Evolutionary conservation across 306 rosid genomes (phyloP), one percentile per base, ranked within the genome.

Genomic region (Malus sieversii): DNA sequence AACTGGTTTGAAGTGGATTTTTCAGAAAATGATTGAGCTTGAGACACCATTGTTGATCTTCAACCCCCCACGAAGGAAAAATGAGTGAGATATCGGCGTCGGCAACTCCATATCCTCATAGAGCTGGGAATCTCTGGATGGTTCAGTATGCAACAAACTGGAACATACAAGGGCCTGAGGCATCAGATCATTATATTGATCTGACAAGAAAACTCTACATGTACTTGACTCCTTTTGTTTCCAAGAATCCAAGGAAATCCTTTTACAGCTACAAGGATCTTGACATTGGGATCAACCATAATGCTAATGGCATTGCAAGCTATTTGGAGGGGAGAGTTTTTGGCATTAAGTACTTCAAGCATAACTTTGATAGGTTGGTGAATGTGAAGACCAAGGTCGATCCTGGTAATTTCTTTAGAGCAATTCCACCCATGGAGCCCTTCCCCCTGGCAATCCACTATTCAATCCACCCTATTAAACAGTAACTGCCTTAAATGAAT

Each of bases 141-240:
- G 63, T 76, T 32, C 81, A 76, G 74, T 81, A 81, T 42, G 81
- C 78, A 32, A 62, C 79, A 33, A 71, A 71, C 65, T 81, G 84
- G 84, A 10, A 63, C n/a, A 60, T 42, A 4, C 29, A 70, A 4
- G 81, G 84, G 19, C 15, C 44, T 8, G 77, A 57, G 15, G 77
- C 77, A 10, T 73, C 74, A 1, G 69, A 76, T 10, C 22, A 71
- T 19, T 46, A 46, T 13, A 46, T 14, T 46, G 13, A 46, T 4
- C 6, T 46, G 13, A 10, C 53, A 46, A 46, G 80, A 66, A 71
- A 76, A 74, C 73, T 81, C 15, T 45, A 53, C 44, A 46, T 8
- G 30, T 75, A 69, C 53, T 75, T 81, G 78, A 55, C 71, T 25
- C 82, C 69, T 8, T 73, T 53, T 60, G 82, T 73, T 11, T 77